Base-by-base conservation (phyloP, 2,329 filamentous ascomycete genomes). In the Ophiosphaerella narmari region DNA sequence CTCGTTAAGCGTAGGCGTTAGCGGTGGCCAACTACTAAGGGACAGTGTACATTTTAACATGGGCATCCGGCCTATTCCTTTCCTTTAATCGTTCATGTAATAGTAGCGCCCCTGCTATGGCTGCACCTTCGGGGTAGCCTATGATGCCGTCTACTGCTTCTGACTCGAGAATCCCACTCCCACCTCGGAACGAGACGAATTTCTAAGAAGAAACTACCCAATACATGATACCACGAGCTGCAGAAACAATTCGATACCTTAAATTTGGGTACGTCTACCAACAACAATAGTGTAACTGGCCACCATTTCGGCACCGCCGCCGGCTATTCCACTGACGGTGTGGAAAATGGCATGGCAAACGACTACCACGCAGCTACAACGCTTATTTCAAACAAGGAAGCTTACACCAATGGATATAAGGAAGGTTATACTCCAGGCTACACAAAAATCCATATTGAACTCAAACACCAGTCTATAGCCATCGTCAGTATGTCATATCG, bases 81-180 rank as follows among this genome's bases (percentile, higher is more conserved):
- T 53, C 49, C 23, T 54, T 39, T 39, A 59, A 45, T 32, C 63
- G 54, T 42, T 67, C 64, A 16, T 65, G 58, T 29, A 67, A 53
- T 11, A 67, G 42, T 9, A 67, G 37, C 2, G 63, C 82, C 0
- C 78, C 78, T 0, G 82, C 83, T 11, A 82, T 76, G 0, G 79
- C 80, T 1, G 83, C 82, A 3, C 83, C 83, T 61, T 86, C 83
- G 0, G 82, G 85, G 58, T 85, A 86, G 1, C 83, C 83, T n/a
- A 86, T 75, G 39, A 86, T 79, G 3, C 80, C 83, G 50, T 80
- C 78, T 47, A 82, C 64, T 6, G 64, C 64, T 24, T 67, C 56
- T 8, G 56, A 60, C 31, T 60, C 50, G 42, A 64, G 53, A 14
- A 65, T 41, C 2, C 53, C 18, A 21, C 18, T 21, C 18, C 18